Evolutionary conservation across 1,284 basidiomycete species (phyloP).

Genomic region (Ganoderma sinense): DNA sequence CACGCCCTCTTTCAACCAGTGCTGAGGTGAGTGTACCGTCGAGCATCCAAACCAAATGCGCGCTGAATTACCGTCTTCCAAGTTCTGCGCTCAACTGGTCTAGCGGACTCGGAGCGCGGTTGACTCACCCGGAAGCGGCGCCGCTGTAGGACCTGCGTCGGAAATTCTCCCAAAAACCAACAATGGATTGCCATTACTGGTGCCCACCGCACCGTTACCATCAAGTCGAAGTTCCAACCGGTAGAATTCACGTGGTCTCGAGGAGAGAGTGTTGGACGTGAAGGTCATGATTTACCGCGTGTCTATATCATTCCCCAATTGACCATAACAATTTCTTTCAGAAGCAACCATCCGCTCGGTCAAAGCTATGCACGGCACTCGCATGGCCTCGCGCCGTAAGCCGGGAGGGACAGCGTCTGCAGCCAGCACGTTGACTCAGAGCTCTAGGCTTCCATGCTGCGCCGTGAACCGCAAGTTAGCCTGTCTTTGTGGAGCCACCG

Average conservation of each 20-base stretch:
- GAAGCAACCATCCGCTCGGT: conserved; percentile 9
- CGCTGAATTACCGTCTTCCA: not conserved
- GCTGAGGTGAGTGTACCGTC: not conserved
- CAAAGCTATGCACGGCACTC: conserved; percentile 6
- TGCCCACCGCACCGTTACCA: not conserved
- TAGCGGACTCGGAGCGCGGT: not conserved
- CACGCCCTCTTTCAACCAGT: not conserved
- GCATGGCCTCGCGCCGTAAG: conserved; percentile 14
- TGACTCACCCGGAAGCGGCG: not conserved
- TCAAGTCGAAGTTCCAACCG: not conserved
- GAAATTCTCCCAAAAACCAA: not conserved
- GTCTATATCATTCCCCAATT: not conserved
- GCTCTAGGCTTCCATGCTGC: conserved; percentile 8
- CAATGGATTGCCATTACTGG: not conserved
- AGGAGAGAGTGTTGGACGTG: not conserved
- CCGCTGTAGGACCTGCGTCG: not conserved
- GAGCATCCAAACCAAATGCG: not conserved
- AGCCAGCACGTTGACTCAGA: conserved; percentile 1
- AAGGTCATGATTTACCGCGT: conserved; percentile 4
- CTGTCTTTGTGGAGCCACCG: conserved; percentile 2
- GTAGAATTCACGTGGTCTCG: not conserved
- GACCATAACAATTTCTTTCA: not conserved
- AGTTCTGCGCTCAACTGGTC: not conserved
- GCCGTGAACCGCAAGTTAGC: not conserved
- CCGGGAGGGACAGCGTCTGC: conserved; percentile 2